Conservation (phyloP, 192 early-diverging fungal species). For the Coemansia sp. region DNA sequence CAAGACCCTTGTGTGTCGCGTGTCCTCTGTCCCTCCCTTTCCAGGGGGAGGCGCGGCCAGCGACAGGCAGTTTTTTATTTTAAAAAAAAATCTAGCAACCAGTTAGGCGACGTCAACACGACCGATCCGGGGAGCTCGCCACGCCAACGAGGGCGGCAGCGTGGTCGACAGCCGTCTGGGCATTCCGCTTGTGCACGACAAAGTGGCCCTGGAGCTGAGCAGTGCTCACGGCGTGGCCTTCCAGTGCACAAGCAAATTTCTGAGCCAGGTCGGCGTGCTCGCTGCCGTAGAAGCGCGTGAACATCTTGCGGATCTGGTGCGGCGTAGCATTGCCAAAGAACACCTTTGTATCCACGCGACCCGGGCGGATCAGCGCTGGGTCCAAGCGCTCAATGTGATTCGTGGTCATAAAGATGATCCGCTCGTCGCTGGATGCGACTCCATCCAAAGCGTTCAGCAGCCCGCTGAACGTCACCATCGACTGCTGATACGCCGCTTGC, state of each 20-base stretch:
- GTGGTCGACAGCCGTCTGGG: conserved; percentile 67
- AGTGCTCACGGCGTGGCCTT: conserved; percentile 69
- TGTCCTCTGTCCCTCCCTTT: background rate
- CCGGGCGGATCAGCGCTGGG: conserved; percentile 79
- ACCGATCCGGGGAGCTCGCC: background rate
- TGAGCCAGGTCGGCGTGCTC: conserved; percentile 63
- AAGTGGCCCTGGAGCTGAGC: conserved; percentile 97
- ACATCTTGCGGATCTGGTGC: conserved; percentile 73
- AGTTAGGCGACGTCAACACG: background rate
- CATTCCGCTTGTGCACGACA: conserved; percentile 80
- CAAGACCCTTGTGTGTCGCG: background rate
- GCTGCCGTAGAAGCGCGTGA: conserved; percentile 75
- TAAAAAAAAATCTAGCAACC: too few species aligned
- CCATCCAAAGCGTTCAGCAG: conserved; percentile 91
- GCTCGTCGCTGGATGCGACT: conserved; percentile 82
- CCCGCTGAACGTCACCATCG: conserved; percentile 85
- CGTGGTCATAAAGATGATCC: conserved; percentile 92
- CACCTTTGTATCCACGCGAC: conserved; percentile 77
- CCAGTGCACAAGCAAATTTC: conserved; percentile 65
- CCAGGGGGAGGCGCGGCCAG: background rate
- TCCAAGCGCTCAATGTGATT: conserved; percentile 82
- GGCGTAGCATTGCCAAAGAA: conserved; percentile 74
- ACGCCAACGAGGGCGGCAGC: conserved; percentile 6
- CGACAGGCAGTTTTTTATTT: background rate
- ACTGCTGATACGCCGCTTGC: conserved; percentile 74